Conservation (phyloP, 2,329 filamentous ascomycete genomes). For the Claviceps lovelessii region DNA sequence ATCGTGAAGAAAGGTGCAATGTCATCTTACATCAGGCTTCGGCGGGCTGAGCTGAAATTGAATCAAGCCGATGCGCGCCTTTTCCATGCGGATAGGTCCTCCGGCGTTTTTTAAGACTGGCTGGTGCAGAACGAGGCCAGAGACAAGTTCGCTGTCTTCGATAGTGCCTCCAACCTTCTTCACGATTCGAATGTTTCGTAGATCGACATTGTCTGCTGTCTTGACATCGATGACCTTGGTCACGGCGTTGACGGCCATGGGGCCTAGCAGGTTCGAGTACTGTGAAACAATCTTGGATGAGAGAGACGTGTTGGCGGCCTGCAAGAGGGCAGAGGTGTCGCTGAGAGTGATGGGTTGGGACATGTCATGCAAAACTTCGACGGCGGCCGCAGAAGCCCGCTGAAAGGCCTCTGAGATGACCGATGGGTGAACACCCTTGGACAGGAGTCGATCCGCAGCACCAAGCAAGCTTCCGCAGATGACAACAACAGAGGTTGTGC, state of each 20-base stretch:
- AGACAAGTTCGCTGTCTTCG: constrained; percentile 93
- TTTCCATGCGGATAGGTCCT: constrained; percentile 86
- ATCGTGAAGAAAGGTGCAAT: neutral
- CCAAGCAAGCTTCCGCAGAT: constrained; percentile 91
- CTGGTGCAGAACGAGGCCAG: constrained; percentile 85
- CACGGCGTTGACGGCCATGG: constrained; percentile 95
- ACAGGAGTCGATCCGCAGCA: constrained; percentile 78
- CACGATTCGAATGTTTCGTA: constrained; percentile 90
- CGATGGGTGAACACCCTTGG: constrained; percentile 92
- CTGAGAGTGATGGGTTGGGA: constrained; percentile 80
- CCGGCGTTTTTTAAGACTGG: constrained; percentile 85
- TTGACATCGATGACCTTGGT: constrained; percentile 91
- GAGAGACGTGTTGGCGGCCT: constrained; percentile 91
- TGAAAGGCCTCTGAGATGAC: constrained; percentile 98
- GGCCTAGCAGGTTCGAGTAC: constrained; percentile 86
- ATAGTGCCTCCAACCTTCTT: constrained; percentile 98
- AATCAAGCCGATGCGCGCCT: constrained; percentile 90
- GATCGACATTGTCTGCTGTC: constrained; percentile 89
- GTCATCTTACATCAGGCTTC: constrained; percentile 71
- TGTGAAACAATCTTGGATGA: constrained; percentile 98
- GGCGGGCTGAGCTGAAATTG: constrained; percentile 98
- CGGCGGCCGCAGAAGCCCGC: constrained; percentile 76
- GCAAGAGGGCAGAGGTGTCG: constrained; percentile 80
- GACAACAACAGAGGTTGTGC: constrained; percentile 94
- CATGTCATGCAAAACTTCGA: constrained; percentile 86